phyloP scores from a whole-genome alignment of 1,139 yeast species.

The Geotrichum candidum region DNA sequence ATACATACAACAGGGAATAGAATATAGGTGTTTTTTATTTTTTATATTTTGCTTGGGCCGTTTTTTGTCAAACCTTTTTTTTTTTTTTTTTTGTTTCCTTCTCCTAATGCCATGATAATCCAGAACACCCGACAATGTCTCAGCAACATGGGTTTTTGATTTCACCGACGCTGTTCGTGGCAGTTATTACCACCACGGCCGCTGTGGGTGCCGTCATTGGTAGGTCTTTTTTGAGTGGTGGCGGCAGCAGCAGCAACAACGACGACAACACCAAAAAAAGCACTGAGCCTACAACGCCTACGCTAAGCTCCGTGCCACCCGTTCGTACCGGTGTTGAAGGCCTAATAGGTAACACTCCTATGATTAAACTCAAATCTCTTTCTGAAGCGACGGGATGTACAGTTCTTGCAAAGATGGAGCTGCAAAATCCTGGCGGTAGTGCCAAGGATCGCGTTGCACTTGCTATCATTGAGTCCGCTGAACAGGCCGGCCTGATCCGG shows the following conservation, averaged over 20 bases:
- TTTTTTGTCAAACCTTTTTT: neutral
- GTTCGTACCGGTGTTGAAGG: constrained; percentile 45
- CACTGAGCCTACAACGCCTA: neutral
- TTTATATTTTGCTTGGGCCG: neutral
- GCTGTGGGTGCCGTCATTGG: neutral
- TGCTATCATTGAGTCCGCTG: constrained; percentile 70
- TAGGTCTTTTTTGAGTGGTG: neutral
- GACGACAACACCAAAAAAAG: neutral
- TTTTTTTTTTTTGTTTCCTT: neutral
- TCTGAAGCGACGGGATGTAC: constrained; percentile 72
- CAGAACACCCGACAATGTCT: neutral
- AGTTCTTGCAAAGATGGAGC: constrained; percentile 80
- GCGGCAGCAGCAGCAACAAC: neutral
- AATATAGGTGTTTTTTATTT: neutral
- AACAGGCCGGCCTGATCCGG: constrained; percentile 48
- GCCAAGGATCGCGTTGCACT: constrained; percentile 93
- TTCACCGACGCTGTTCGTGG: neutral
- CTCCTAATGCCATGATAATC: neutral
- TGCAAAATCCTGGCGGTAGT: constrained; percentile 89
- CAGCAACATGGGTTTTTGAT: neutral
- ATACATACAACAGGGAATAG: neutral
- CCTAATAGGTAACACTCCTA: constrained; percentile 84
- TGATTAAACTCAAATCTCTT: constrained; percentile 72
- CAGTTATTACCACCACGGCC: neutral
- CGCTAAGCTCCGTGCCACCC: constrained; percentile 6